Conservation (phyloP, 306 rosid genomes). For the Rosa chinensis region DNA sequence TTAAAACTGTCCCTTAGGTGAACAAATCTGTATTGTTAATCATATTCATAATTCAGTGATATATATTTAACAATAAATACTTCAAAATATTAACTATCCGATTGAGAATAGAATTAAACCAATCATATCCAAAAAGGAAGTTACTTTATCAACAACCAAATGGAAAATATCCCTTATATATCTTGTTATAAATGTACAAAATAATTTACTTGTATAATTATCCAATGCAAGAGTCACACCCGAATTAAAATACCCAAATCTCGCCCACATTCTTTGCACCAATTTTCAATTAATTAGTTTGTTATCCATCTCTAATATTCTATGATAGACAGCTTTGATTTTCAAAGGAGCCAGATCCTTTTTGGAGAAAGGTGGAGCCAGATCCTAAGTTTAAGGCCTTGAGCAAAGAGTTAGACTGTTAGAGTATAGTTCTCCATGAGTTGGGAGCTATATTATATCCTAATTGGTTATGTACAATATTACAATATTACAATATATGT, state of each 20-base stretch:
- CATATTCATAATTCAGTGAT: too few relatives aligned
- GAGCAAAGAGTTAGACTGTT: constrained; percentile 7
- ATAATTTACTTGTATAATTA: background rate
- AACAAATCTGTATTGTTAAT: too few relatives aligned
- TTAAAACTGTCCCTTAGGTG: too few relatives aligned
- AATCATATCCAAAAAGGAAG: background rate
- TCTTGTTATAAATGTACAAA: background rate
- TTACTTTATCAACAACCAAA: background rate
- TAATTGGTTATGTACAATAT: background rate
- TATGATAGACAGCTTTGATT: background rate
- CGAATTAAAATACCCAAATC: background rate
- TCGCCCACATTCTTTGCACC: constrained; percentile 3
- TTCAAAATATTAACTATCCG: too few relatives aligned
- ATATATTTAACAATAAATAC: too few relatives aligned
- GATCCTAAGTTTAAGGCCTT: background rate
- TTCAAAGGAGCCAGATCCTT: background rate
- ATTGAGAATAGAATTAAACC: too few relatives aligned
- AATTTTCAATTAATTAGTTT: background rate
- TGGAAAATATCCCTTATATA: background rate
- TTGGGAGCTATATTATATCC: background rate
- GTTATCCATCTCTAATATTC: background rate
- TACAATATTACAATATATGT: background rate
- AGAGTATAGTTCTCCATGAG: background rate
- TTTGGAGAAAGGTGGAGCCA: background rate
- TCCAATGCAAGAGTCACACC: background rate